Conservation (phyloP, 1,284 basidiomycete genomes). For the Exobasidium cylindrosporum region DNA sequence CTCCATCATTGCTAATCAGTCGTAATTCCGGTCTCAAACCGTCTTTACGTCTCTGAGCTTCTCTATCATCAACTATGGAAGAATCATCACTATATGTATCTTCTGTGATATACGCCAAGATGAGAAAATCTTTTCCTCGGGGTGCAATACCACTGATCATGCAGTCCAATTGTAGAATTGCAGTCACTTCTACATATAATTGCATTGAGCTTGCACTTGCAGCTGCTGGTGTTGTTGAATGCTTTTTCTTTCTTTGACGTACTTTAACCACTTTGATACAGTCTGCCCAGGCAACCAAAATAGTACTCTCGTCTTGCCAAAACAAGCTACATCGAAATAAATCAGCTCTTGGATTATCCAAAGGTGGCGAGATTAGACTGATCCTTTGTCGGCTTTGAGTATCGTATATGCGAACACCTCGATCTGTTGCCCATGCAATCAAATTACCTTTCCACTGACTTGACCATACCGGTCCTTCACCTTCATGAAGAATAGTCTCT, state of each 20-base stretch:
- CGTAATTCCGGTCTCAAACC: constrained; percentile 88
- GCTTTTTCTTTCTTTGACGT: constrained; percentile 18
- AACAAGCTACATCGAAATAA: constrained; percentile 85
- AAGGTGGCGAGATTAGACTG: constrained; percentile 78
- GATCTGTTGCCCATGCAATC: constrained; percentile 95
- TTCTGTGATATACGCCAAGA: constrained; percentile 68
- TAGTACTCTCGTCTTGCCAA: constrained; percentile 83
- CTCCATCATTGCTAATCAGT: constrained; percentile 81
- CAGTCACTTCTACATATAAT: constrained; percentile 73
- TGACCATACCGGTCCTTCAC: constrained; percentile 93
- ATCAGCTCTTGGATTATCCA: constrained; percentile 80
- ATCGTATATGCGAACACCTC: constrained; percentile 94
- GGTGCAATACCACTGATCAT: constrained; percentile 89
- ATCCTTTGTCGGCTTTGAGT: constrained; percentile 74
- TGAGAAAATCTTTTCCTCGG: constrained; percentile 67
- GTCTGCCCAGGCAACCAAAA: constrained; percentile 92
- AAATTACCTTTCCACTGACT: constrained; percentile 79
- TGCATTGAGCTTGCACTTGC: constrained; percentile 15
- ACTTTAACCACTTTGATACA: constrained; percentile 76
- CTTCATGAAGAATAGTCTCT: constrained; percentile 77
- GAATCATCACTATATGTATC: constrained; percentile 55
- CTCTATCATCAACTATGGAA: constrained; percentile 9
- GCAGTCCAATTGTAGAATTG: constrained; percentile 88
- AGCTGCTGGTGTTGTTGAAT: background rate
- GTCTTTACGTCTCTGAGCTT: constrained; percentile 64